Conservation (phyloP, 192 early-diverging fungal species). For the Coemansia sp. region DNA sequence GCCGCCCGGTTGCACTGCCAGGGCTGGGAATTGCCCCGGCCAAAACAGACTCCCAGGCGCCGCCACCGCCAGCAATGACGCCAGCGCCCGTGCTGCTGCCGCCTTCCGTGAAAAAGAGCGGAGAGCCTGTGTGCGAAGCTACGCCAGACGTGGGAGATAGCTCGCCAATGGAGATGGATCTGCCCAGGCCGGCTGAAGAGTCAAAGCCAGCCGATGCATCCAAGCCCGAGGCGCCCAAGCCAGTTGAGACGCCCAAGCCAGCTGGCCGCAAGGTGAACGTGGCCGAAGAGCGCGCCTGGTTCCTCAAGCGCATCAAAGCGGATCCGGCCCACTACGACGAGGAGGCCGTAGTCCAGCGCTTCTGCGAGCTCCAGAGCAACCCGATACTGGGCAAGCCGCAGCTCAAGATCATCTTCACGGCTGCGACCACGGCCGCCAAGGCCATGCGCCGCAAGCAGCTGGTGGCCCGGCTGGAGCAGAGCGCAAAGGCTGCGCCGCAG, state of each 20-base stretch:
- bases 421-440: slow-evolving; percentile 33
- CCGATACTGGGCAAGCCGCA: slow-evolving; percentile 27
- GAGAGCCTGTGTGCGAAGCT: neutral
- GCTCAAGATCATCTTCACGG: slow-evolving; percentile 37
- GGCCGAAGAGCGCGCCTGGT: slow-evolving; percentile 41
- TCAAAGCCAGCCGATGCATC: too few relatives aligned
- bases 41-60: neutral
- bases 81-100: neutral
- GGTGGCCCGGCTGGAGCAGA: slow-evolving; percentile 26
- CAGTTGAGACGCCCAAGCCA: neutral
- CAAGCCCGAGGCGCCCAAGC: too few relatives aligned
- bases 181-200: too few relatives aligned
- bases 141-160: neutral
- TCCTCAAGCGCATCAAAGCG: slow-evolving; percentile 48
- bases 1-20: neutral
- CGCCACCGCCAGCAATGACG: neutral
- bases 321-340: slow-evolving; percentile 51
- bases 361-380: slow-evolving; percentile 32
- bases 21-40: slow-evolving; percentile 4
- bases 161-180: slow-evolving; percentile 8
- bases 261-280: slow-evolving; percentile 26
- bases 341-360: slow-evolving; percentile 23
- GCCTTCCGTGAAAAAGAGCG: neutral
- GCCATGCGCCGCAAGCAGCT: slow-evolving; percentile 50
- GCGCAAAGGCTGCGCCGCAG: neutral